A percentile compares a stretch with the other conserved stretches of the same genome.
phyloP scores from a whole-genome alignment of 305 asterid species.

The Salvia sclarea region DNA sequence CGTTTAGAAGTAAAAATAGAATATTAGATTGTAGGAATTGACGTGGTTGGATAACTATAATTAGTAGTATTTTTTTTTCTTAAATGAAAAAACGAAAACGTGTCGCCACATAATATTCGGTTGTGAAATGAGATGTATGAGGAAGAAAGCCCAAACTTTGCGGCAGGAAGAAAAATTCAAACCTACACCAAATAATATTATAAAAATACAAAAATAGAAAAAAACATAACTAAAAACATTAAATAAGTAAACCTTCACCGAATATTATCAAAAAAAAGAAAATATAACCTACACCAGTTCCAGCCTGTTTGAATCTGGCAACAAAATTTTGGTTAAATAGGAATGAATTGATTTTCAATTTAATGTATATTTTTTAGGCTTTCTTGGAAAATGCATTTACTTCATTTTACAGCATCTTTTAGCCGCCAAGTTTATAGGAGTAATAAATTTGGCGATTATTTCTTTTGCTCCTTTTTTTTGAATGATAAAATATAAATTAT shows the following conservation, averaged over 20 bases:
- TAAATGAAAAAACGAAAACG: conserved; percentile 20
- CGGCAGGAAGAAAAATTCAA: conserved; percentile 5
- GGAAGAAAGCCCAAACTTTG: background rate
- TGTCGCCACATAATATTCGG: conserved; percentile 36
- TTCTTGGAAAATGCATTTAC: background rate
- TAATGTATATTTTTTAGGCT: background rate
- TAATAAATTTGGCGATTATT: no score
- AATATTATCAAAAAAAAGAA: background rate
- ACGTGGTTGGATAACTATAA: conserved; percentile 19
- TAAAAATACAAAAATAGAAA: no score
- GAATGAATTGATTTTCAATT: no score
- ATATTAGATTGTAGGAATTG: background rate
- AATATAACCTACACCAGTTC: conserved; percentile 15
- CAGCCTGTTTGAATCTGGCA: conserved; percentile 19
- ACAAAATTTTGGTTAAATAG: background rate
- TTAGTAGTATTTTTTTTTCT: no score
- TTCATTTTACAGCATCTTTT: no score
- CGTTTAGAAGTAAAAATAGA: background rate
- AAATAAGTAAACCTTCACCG: background rate
- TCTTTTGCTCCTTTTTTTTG: no score
- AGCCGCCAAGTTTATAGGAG: no score
- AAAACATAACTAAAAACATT: no score
- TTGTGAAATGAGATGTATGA: background rate
- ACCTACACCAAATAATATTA: background rate
- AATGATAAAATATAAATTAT: no score